A percentile compares a stretch with the other conserved stretches of the same genome.
phyloP scores from a whole-genome alignment of 1,139 yeast species.

The Meyerozyma smithsonii region DNA sequence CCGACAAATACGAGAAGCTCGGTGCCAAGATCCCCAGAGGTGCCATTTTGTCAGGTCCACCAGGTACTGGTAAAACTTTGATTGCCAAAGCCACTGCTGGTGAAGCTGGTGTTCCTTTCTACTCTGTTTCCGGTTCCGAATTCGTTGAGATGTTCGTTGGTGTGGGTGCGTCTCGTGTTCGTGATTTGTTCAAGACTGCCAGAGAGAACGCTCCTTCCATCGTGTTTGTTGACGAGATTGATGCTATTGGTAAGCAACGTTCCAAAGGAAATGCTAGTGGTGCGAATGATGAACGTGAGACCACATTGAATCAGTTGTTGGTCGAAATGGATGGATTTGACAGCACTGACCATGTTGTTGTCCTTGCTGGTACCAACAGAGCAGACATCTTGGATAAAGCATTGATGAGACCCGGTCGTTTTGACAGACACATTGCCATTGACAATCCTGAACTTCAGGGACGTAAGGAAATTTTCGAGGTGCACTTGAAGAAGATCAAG shows the following conservation, averaged over 20 bases:
- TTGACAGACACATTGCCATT: slow-evolving; percentile 87
- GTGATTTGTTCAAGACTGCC: slow-evolving; percentile 90
- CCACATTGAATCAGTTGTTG: slow-evolving; percentile 87
- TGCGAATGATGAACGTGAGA: slow-evolving; percentile 93
- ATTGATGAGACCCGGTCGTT: slow-evolving; percentile 92
- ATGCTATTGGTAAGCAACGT: slow-evolving; percentile 95
- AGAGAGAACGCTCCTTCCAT: slow-evolving; percentile 91
- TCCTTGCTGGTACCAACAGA: slow-evolving; percentile 94
- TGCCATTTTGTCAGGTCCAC: slow-evolving; percentile 97
- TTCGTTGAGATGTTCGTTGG: slow-evolving; percentile 99
- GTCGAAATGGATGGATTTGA: slow-evolving; percentile 99
- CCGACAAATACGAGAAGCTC: slow-evolving; percentile 78
- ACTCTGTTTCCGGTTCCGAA: slow-evolving; percentile 95
- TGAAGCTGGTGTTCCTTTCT: slow-evolving; percentile 95
- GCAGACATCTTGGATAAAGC: slow-evolving; percentile 93
- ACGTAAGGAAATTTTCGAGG: slow-evolving; percentile 84
- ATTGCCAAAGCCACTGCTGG: slow-evolving; percentile 99
- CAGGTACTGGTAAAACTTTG: slow-evolving; percentile 97
- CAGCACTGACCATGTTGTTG: slow-evolving; percentile 87
- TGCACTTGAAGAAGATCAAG: slow-evolving; percentile 69
- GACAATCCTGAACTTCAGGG: slow-evolving; percentile 94
- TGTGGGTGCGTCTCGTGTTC: slow-evolving; percentile 96
- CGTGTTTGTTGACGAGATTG: slow-evolving; percentile 94
- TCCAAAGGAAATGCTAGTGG: slow-evolving; percentile 81
- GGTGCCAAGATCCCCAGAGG: slow-evolving; percentile 99